Evolutionary conservation across 371 early-diverging fungal genomes (phyloP), one percentile per base, ranked within the genome.

Genomic region (Mortierella sp.): DNA sequence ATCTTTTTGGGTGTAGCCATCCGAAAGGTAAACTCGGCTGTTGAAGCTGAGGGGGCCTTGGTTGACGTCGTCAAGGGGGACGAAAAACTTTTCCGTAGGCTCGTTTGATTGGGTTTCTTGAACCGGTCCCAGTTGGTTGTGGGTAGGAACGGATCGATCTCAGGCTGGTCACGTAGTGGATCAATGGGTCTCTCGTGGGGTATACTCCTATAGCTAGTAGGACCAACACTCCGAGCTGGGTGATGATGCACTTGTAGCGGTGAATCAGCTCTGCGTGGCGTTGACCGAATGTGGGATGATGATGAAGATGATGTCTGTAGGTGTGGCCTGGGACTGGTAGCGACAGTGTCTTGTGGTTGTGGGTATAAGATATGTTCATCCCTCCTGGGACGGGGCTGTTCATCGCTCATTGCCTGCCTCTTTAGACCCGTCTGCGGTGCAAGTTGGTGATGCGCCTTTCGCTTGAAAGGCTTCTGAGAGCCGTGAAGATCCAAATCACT

Each of bases 91-190:
- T 46, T 41, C 21, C 38, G 51, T 18, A 31, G 21, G 13, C 49
- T 27, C 12, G 38, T 19, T 3, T 45, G 46, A 30, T 30, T n/a
- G 1, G 54, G 54, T 30, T 39, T 57, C 47, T 61, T 54, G 48
- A 67, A 67, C 38, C 59, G 58, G 24, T 54, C 50, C 72, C 67
- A 62, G 31, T 67, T 63, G 7, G 58, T 43, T 16, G 70, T 59
- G 16, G 70, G 54, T 18, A 47, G 26, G 42, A 45, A 52, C 16
- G 58, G n/a, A 16, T 54, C 54, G 14, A 31, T 3, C 10, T 61
- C 57, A 7, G 54, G 61, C 27, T 55, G 61, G 27, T 56, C 57
- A 9, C 57, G 61, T 27, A 24, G 24, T n/a, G 61, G 55, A 41
- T 67, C 68, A 23, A 19, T 23, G 1, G 18, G 34, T 12, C 43